phyloP scores from a whole-genome alignment of 1,284 basidiomycete species.

The Ceratobasidium sp. region DNA sequence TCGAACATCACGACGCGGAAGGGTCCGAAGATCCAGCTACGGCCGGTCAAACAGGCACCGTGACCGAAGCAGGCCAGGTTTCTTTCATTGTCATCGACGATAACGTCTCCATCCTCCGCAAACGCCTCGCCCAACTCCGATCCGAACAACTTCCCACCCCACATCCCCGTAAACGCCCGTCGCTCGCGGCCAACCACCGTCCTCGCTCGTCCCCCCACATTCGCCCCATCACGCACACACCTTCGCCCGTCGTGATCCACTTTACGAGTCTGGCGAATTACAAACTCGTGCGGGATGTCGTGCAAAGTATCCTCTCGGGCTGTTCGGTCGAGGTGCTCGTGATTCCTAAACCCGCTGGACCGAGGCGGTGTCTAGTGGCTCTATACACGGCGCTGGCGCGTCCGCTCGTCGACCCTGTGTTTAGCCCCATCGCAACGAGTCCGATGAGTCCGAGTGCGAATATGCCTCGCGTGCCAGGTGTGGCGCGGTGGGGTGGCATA shows the following conservation, averaged over 20 bases:
- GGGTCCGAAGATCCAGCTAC: constrained; percentile 36
- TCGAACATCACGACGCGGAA: constrained; percentile 61
- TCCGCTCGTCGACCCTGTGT: constrained; percentile 86
- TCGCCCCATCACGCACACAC: constrained; percentile 40
- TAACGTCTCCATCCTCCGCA: constrained; percentile 75
- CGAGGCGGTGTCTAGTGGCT: constrained; percentile 86
- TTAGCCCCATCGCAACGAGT: constrained; percentile 89
- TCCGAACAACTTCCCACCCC: constrained; percentile 50
- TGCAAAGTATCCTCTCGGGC: constrained; percentile 70
- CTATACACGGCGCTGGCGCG: constrained; percentile 85
- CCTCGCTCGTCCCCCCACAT: constrained; percentile 70
- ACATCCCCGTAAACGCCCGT: constrained; percentile 70
- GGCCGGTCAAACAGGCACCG: neutral
- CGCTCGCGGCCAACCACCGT: constrained; percentile 68
- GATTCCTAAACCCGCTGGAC: constrained; percentile 93
- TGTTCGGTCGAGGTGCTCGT: constrained; percentile 79
- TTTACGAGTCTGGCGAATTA: constrained; percentile 91
- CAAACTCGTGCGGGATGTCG: constrained; percentile 83
- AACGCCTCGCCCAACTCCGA: constrained; percentile 67
- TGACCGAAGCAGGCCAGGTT: neutral
- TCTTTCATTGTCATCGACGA: constrained; percentile 90
- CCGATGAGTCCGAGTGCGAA: constrained; percentile 69
- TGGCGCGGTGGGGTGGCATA: neutral
- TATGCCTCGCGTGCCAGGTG: constrained; percentile 43
- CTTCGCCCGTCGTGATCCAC: constrained; percentile 74